phyloP scores from a whole-genome alignment of 257 asterid genomes.

The Rauvolfia tetraphylla region DNA sequence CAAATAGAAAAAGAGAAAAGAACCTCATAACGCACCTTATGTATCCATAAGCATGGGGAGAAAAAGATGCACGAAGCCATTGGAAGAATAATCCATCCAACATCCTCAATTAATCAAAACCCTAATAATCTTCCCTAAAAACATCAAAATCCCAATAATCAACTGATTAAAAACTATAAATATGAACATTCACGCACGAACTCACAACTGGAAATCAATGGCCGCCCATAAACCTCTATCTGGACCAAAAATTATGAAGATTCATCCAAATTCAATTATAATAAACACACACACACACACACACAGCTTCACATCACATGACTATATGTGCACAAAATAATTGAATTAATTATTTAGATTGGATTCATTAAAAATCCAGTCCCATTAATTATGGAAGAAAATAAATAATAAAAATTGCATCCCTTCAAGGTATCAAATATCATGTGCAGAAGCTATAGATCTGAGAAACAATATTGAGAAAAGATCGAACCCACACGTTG shows the following conservation, averaged over 20 bases:
- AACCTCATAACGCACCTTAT: not conserved
- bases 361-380: not conserved
- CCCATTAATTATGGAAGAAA: not conserved
- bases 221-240: not conserved
- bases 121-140: no score
- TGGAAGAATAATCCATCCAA: not conserved
- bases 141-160: not conserved
- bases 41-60: not conserved
- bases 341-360: not conserved
- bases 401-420: not conserved
- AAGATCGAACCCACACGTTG: slow-evolving; percentile 1
- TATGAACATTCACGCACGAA: not conserved
- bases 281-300: no score
- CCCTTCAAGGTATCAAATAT: not conserved
- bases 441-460: not conserved
- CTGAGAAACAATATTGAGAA: not conserved
- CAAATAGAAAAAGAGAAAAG: not conserved
- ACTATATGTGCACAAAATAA: not conserved
- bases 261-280: not conserved
- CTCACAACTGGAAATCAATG: slow-evolving; percentile 1
- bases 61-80: not conserved
- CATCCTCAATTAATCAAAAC: not conserved
- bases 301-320: not conserved
- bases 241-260: not conserved
- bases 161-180: not conserved